Evolutionary conservation across 2,329 filamentous ascomycete genomes (phyloP), one percentile per base, ranked within the genome.

Genomic region (Sordariomycetes sp.): DNA sequence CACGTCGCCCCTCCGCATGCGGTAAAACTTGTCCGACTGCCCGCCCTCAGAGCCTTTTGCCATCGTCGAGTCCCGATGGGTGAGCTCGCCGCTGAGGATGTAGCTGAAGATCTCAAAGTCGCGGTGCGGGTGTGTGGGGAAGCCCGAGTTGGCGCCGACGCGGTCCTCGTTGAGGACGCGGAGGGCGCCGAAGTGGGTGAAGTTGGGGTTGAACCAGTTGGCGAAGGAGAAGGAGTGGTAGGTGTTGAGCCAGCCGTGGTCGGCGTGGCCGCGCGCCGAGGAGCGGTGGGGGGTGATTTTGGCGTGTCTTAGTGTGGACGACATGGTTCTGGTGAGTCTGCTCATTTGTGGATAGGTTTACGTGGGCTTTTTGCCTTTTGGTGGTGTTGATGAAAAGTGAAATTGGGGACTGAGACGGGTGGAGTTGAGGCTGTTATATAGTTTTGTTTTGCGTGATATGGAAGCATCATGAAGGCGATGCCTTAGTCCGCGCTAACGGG

Each of bases 51-150:
- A 72, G 53, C 83, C 83, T 72, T 86, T 89, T 70, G 82, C 82
- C 64, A 89, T 81, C 86, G 95, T 92, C 61, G 83, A 88, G 73
- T 96, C 90, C 54, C 90, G 86, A 75, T 96, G 91, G 54, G 91
- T 93, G 62, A 96, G 81, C 72, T 93, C 89, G 62, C 91, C 90
- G 53, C 78, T 83, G n/a, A 96, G 77, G 66, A 95, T 87, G 73
- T 96, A 94, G 68, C 81, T 86, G 79, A 93, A 95, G 73, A 96
- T 96, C 71, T 95, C 88, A 70, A 90, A 92, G 70, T 96, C 88
- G 62, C 87, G 82, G 71, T 96, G 91, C 28, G 85, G 85, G 69
- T 96, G 91, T 0, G 89, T 91, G 3, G 90, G 89, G 73, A 96
- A 96, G 4, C 90, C 90, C 11, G 80, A 83, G 60, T 83, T 80